Conservation (phyloP, 331 rosid species). For the Malus hybrid region DNA sequence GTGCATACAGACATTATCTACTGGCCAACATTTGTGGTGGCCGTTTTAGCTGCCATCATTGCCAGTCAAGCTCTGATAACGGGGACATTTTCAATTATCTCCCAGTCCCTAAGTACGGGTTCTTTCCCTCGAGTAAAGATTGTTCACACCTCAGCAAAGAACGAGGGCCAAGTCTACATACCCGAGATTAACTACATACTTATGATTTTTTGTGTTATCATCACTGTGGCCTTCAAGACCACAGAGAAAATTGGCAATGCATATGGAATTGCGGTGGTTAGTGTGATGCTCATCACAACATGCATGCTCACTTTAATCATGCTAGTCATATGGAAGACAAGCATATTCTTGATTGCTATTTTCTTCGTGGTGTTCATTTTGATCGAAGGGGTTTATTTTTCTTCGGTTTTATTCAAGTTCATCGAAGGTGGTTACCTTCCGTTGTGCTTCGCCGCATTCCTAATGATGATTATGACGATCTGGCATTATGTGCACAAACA, state of each 20-base stretch:
- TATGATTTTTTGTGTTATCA: slow-evolving; percentile 34
- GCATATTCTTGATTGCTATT: not conserved
- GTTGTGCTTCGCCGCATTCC: not conserved
- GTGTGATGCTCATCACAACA: slow-evolving; percentile 1
- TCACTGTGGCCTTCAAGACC: slow-evolving; percentile 26
- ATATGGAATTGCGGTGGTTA: slow-evolving; percentile 19
- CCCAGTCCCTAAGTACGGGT: slow-evolving; percentile 30
- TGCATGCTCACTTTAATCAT: slow-evolving; percentile 1
- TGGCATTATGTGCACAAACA: slow-evolving; percentile 13
- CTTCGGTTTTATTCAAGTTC: slow-evolving; percentile 11
- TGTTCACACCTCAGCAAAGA: slow-evolving; percentile 33
- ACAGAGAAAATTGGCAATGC: slow-evolving; percentile 32
- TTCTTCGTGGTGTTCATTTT: not conserved
- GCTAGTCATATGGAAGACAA: slow-evolving; percentile 18
- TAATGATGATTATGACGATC: not conserved
- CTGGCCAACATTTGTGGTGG: slow-evolving; percentile 47
- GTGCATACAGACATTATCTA: slow-evolving; percentile 18
- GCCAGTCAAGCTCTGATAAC: slow-evolving; percentile 55
- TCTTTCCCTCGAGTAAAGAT: slow-evolving; percentile 46
- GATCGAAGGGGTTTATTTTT: not conserved
- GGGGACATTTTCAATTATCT: slow-evolving; percentile 40
- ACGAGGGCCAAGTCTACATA: slow-evolving; percentile 43
- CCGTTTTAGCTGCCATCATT: slow-evolving; percentile 39
- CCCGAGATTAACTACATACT: slow-evolving; percentile 43
- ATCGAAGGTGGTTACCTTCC: slow-evolving; percentile 12